Conservation (phyloP, 129 eudicot species). For the Arctium lappa region DNA sequence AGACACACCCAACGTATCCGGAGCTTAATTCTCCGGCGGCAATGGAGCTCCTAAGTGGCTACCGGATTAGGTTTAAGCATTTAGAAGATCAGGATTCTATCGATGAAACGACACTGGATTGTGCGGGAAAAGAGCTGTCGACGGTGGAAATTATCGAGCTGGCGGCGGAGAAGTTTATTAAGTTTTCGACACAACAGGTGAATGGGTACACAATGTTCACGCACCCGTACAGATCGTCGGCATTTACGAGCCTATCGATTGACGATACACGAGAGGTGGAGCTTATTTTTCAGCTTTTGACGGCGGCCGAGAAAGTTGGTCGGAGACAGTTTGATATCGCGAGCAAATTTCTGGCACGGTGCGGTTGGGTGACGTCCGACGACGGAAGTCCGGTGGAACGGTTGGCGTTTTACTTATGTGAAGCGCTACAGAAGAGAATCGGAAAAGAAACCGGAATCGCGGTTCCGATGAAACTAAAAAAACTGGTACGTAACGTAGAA, state of each 20-base stretch:
- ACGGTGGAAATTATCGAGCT: conserved; percentile 50
- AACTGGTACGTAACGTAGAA: not conserved
- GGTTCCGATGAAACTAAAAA: not conserved
- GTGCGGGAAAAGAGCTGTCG: conserved; percentile 23
- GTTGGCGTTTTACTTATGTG: conserved; percentile 40
- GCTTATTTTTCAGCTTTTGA: conserved; percentile 51
- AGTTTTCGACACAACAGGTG: conserved; percentile 36
- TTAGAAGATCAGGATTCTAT: not conserved
- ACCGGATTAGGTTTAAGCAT: conserved; percentile 20
- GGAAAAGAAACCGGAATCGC: conserved; percentile 40
- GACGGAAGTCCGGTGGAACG: conserved; percentile 54
- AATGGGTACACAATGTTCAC: conserved; percentile 38
- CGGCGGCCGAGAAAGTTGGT: conserved; percentile 55
- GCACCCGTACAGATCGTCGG: conserved; percentile 55
- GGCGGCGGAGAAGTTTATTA: conserved; percentile 61
- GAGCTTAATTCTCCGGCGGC: conserved; percentile 19
- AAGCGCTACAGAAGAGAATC: conserved; percentile 42
- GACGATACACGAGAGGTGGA: conserved; percentile 54
- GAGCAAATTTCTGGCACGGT: conserved; percentile 32
- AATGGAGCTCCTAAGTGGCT: conserved; percentile 23
- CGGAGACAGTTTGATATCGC: conserved; percentile 45
- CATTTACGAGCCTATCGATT: conserved; percentile 32
- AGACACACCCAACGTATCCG: not conserved
- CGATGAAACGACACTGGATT: not conserved
- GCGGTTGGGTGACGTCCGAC: conserved; percentile 40